These are phyloP conservation scores for Condylostoma magnum DNA, from an alignment of 169 alveolate species.

Conservation along the genomic window DNA sequence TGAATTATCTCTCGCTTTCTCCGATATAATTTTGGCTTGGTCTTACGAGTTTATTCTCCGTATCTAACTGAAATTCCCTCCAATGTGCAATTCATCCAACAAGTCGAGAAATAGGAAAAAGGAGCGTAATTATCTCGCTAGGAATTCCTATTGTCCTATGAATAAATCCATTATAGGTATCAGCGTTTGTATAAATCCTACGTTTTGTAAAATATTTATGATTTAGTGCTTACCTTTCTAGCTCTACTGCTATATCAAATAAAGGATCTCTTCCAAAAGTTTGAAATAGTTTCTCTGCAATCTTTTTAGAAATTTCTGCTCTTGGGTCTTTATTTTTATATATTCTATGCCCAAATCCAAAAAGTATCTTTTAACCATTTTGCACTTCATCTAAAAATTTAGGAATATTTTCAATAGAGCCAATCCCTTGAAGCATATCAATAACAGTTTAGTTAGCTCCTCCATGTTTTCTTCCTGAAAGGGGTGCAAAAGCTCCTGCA, in stretches of 20 bases:
- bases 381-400: constrained; percentile 58
- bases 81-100: constrained; percentile 89
- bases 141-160: constrained; percentile 83
- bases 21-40: constrained; percentile 83
- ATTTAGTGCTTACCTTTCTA: constrained; percentile 73
- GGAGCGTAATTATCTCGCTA: constrained; percentile 76
- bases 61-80: constrained; percentile 79
- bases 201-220: constrained; percentile 84
- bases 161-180: constrained; percentile 87
- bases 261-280: constrained; percentile 58
- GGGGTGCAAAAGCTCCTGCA: constrained; percentile 84
- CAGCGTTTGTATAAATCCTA: constrained; percentile 92
- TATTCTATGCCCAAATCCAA: constrained; percentile 90
- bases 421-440: constrained; percentile 78
- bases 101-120: constrained; percentile 82
- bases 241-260: constrained; percentile 74
- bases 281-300: constrained; percentile 73
- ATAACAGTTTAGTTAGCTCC: constrained; percentile 91
- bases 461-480: constrained; percentile 91
- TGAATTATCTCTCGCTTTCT: constrained; percentile 50
- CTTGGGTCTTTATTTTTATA: constrained; percentile 89
- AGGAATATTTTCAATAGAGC: constrained; percentile 53
- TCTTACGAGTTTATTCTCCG: constrained; percentile 64
- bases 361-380: constrained; percentile 63
- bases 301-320: constrained; percentile 65